phyloP scores from a whole-genome alignment of 2,329 filamentous ascomycete species.

The Pseudocercospora fuligena region DNA sequence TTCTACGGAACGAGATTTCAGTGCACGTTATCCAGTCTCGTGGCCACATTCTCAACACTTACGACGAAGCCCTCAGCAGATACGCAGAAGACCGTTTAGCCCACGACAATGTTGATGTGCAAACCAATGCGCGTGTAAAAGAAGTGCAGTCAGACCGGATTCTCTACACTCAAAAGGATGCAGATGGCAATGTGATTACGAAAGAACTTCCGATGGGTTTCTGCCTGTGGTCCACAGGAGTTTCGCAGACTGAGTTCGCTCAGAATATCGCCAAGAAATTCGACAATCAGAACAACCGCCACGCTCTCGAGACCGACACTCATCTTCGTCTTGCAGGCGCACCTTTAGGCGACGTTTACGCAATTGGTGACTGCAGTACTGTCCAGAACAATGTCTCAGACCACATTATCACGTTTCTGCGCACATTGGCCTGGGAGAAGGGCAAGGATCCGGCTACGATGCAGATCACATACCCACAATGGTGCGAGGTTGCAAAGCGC shows the following conservation, averaged over 20 bases:
- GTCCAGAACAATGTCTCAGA: conserved; percentile 97
- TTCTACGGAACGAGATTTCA: conserved; percentile 96
- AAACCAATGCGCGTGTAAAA: conserved; percentile 91
- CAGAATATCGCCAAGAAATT: conserved; percentile 79
- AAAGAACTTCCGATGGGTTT: conserved; percentile 97
- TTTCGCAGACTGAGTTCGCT: conserved; percentile 81
- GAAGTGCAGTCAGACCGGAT: conserved; percentile 85
- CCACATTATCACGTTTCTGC: conserved; percentile 87
- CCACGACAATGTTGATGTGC: conserved; percentile 86
- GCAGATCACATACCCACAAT: conserved; percentile 83
- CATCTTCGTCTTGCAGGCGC: conserved; percentile 88
- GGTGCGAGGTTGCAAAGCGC: conserved; percentile 80
- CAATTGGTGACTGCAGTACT: conserved; percentile 92
- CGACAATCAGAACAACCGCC: conserved; percentile 79
- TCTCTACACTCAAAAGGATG: conserved; percentile 80
- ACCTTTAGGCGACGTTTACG: conserved; percentile 92
- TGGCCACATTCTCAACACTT: conserved; percentile 95
- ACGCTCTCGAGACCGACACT: conserved; percentile 91
- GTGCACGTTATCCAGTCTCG: conserved; percentile 96
- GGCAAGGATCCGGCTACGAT: conserved; percentile 89
- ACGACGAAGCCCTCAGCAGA: conserved; percentile 89
- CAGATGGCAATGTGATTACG: conserved; percentile 73
- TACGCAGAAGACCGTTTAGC: conserved; percentile 91
- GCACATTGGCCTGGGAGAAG: conserved; percentile 86
- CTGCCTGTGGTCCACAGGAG: conserved; percentile 96